Conservation (phyloP, 306 rosid species). For the Medicago ruthenica region DNA sequence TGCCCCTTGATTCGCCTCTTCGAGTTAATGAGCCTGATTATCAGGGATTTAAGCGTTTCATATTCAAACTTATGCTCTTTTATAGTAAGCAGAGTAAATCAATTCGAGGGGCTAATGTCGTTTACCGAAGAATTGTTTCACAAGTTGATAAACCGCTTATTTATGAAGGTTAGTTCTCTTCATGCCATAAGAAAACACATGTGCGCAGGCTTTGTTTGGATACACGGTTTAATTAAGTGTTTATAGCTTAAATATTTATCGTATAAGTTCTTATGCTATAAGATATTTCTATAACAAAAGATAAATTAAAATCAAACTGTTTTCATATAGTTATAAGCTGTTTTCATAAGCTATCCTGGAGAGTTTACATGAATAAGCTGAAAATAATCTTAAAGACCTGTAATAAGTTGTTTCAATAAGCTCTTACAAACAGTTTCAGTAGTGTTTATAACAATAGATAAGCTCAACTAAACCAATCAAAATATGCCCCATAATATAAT, state of each 20-base stretch:
- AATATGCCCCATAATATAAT: not conserved
- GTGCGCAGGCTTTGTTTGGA: not conserved
- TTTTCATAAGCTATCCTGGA: not conserved
- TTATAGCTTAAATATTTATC: not conserved
- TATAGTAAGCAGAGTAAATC: slow-evolving; percentile 93
- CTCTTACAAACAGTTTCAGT: not conserved
- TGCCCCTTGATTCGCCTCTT: slow-evolving; percentile 67
- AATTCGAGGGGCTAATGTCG: slow-evolving; percentile 91
- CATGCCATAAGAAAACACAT: not conserved
- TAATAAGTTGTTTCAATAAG: not conserved
- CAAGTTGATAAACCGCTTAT: slow-evolving; percentile 89
- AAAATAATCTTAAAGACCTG: not conserved
- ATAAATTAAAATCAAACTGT: not conserved
- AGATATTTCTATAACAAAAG: not conserved
- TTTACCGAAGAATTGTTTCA: slow-evolving; percentile 68
- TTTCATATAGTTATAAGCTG: not conserved
- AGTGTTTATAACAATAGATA: not conserved
- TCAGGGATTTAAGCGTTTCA: slow-evolving; percentile 68
- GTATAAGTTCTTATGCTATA: not conserved
- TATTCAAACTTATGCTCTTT: slow-evolving; percentile 73
- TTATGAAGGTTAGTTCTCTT: slow-evolving; percentile 67
- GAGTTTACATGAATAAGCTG: not conserved
- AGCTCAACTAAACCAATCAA: not conserved
- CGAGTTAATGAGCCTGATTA: slow-evolving; percentile 82
- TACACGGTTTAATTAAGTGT: not conserved